Evolutionary conservation across 192 early-diverging fungal species (phyloP).

Genomic region (Entomortierella beljakovae): DNA sequence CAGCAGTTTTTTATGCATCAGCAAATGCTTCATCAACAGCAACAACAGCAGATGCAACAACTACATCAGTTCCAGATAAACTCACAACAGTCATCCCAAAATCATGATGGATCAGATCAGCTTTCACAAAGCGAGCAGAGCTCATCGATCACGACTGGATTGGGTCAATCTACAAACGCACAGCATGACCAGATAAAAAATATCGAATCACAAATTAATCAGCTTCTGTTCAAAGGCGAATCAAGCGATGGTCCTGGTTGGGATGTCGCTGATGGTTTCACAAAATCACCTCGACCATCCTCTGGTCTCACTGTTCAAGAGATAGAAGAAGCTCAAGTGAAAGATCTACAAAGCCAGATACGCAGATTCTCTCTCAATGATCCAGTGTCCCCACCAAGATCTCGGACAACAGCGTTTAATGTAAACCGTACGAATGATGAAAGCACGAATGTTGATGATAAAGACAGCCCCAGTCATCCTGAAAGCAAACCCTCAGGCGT

Average conservation of each 20-base stretch:
- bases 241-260: neutral
- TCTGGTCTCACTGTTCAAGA: slow-evolving; percentile 34
- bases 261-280: neutral
- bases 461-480: neutral
- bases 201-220: slow-evolving; percentile 44
- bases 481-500: slow-evolving; percentile 5
- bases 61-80: slow-evolving; percentile 4
- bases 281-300: neutral
- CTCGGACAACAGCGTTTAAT: slow-evolving; percentile 2
- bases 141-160: neutral
- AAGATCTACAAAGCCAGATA: slow-evolving; percentile 16
- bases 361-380: slow-evolving; percentile 27
- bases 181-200: slow-evolving; percentile 24
- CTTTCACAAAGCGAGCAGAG: neutral
- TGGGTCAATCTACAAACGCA: neutral
- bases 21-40: slow-evolving; percentile 31
- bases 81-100: slow-evolving; percentile 8
- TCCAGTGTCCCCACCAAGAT: slow-evolving; percentile 13
- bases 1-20: slow-evolving; percentile 49
- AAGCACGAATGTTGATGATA: neutral
- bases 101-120: neutral
- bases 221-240: slow-evolving; percentile 29
- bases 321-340: slow-evolving; percentile 34
- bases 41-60: slow-evolving; percentile 24
- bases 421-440: neutral